Evolutionary conservation across 2,329 filamentous ascomycete genomes (phyloP).

Genomic region (Colletotrichum lupini): DNA sequence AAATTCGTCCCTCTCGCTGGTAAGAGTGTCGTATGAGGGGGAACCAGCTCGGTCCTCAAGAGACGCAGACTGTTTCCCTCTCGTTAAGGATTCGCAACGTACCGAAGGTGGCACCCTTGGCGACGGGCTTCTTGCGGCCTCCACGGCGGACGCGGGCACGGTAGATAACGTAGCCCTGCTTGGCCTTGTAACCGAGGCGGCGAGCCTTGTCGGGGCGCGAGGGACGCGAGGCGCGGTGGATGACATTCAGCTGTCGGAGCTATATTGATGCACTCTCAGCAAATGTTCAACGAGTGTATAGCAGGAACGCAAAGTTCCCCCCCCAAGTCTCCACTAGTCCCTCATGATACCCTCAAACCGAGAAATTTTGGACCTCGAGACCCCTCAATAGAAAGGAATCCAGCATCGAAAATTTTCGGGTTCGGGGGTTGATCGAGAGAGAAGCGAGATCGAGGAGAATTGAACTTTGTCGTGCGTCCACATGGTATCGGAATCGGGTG

Average conservation of each 20-base stretch:
- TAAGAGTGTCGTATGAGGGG: background rate
- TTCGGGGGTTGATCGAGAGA: constrained; percentile 30
- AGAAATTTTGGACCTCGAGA: background rate
- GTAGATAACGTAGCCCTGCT: constrained; percentile 99
- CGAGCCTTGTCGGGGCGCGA: constrained; percentile 99
- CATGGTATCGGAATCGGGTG: constrained; percentile 44
- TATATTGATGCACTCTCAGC: constrained; percentile 99
- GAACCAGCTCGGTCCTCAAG: background rate
- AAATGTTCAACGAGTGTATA: constrained; percentile 99
- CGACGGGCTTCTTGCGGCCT: constrained; percentile 96
- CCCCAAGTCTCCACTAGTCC: background rate
- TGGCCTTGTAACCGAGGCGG: constrained; percentile 99
- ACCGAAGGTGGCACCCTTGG: constrained; percentile 99
- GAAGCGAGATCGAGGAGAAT: constrained; percentile 9
- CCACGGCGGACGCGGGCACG: constrained; percentile 97
- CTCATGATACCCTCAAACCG: constrained; percentile 3
- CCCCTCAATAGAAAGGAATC: background rate
- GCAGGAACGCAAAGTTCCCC: constrained; percentile 67
- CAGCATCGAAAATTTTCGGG: background rate
- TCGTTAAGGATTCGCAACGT: constrained; percentile 51
- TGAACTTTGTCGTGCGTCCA: constrained; percentile 46
- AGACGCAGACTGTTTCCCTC: background rate
- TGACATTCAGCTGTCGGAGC: constrained; percentile 99
- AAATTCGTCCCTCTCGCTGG: background rate
- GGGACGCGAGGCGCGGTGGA: constrained; percentile 98